Percentiles rank a stretch among this genome's conserved stretches.
These are phyloP conservation scores for Eucalyptus polybractea DNA, from an alignment of 345 rosid species.

Conservation along the genomic window DNA sequence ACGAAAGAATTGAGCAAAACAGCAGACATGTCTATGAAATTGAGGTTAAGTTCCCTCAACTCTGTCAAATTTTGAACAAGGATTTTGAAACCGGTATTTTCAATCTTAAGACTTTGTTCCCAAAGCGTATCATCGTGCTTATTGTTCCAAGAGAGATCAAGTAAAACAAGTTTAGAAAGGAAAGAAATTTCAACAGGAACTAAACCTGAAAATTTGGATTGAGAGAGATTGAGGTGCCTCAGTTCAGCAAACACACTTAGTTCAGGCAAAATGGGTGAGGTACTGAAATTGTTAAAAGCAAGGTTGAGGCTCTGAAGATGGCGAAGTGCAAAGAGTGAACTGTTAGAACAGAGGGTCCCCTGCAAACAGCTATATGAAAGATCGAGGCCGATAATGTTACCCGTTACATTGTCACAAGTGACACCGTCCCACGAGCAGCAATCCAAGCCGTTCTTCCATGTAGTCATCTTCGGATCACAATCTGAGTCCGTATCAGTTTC, in stretches of 20 bases:
- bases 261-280: background rate
- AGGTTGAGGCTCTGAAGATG: background rate
- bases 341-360: background rate
- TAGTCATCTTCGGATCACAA: background rate
- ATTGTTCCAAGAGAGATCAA: background rate
- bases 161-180: background rate
- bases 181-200: background rate
- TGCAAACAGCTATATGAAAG: background rate
- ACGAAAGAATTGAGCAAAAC: no score
- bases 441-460: background rate
- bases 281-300: fast-evolving
- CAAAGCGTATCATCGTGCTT: no score
- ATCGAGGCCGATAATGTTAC: background rate
- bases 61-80: no score
- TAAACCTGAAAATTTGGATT: background rate
- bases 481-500: fast-evolving
- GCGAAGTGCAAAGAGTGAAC: background rate
- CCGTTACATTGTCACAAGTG: background rate
- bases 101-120: background rate
- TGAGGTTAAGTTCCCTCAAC: no score
- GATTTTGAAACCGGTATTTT: background rate
- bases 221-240: background rate
- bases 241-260: background rate
- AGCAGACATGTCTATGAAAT: no score
- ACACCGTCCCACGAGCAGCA: background rate